A percentile compares a stretch with the other conserved stretches of the same genome.
phyloP scores from a whole-genome alignment of 495 filamentous ascomycete genomes.

The Penicillium subrubescens region DNA sequence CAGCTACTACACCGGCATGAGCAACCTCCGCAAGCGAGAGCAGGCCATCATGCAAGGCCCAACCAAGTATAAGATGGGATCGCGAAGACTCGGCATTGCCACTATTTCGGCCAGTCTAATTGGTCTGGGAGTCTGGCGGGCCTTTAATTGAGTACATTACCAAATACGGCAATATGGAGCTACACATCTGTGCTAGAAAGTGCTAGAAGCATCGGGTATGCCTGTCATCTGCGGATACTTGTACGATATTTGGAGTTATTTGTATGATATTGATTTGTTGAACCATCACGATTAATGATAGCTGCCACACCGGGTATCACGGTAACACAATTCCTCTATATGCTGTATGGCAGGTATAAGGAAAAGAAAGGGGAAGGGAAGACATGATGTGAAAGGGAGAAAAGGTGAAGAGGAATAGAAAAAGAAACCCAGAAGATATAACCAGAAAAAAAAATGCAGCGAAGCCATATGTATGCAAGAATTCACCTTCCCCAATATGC shows the following conservation, averaged over 20 bases:
- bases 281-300: constrained; percentile 33
- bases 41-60: constrained; percentile 68
- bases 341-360: constrained; percentile 31
- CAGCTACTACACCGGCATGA: constrained; percentile 79
- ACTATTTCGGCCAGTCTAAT: constrained; percentile 70
- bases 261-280: constrained; percentile 33
- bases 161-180: neutral
- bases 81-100: constrained; percentile 67
- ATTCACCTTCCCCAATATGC: constrained; percentile 44
- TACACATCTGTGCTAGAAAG: neutral
- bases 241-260: constrained; percentile 10
- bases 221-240: constrained; percentile 1
- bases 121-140: constrained; percentile 65
- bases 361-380: constrained; percentile 16
- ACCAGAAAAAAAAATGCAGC: constrained; percentile 12
- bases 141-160: constrained; percentile 48
- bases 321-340: constrained; percentile 45
- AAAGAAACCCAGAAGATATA: constrained; percentile 1
- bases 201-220: neutral
- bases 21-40: constrained; percentile 70
- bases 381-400: constrained; percentile 8
- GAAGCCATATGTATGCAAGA: constrained; percentile 41
- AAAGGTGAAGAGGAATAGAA: constrained; percentile 13
- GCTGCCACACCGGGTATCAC: constrained; percentile 46
- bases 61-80: constrained; percentile 76